Conservation (phyloP, 2,329 filamentous ascomycete genomes). For the Trichophaea hybrida region DNA sequence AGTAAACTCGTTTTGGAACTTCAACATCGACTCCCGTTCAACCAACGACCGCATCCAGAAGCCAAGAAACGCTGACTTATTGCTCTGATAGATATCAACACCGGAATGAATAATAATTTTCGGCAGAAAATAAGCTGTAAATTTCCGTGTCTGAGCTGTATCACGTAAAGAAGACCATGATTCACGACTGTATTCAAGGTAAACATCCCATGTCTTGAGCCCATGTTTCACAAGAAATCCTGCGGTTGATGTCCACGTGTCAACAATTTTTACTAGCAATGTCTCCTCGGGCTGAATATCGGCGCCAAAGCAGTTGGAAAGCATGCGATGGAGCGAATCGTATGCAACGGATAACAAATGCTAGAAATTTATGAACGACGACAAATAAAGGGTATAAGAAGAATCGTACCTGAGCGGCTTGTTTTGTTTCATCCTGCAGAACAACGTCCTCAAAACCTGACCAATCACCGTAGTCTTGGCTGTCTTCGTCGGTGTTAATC, state of each 20-base stretch:
- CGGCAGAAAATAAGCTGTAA: conserved; percentile 35
- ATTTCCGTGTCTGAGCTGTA: conserved; percentile 37
- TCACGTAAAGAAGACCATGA: conserved; percentile 36
- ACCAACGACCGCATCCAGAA: conserved; percentile 43
- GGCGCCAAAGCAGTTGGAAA: conserved; percentile 48
- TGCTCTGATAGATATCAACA: conserved; percentile 32
- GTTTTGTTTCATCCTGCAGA: conserved; percentile 16
- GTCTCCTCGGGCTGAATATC: conserved; percentile 42
- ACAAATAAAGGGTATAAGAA: background rate
- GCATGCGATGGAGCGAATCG: conserved; percentile 38
- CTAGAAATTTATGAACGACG: conserved; percentile 29
- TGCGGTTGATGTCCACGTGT: conserved; percentile 42
- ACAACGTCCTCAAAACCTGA: conserved; percentile 36
- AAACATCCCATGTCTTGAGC: conserved; percentile 40
- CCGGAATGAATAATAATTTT: conserved; percentile 34
- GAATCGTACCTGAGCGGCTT: conserved; percentile 22
- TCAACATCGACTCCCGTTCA: conserved; percentile 45
- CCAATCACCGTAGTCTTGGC: conserved; percentile 50
- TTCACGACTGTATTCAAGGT: conserved; percentile 41
- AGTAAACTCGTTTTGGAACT: conserved; percentile 46
- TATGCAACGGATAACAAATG: conserved; percentile 31
- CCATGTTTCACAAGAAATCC: conserved; percentile 35
- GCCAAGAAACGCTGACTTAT: conserved; percentile 37
- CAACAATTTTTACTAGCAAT: conserved; percentile 39
- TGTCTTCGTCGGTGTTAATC: conserved; percentile 38